Percentiles rank a stretch among this genome's conserved stretches.
Conservation (phyloP, 2,329 filamentous ascomycete species). For the Pestalotiopsis sp. region DNA sequence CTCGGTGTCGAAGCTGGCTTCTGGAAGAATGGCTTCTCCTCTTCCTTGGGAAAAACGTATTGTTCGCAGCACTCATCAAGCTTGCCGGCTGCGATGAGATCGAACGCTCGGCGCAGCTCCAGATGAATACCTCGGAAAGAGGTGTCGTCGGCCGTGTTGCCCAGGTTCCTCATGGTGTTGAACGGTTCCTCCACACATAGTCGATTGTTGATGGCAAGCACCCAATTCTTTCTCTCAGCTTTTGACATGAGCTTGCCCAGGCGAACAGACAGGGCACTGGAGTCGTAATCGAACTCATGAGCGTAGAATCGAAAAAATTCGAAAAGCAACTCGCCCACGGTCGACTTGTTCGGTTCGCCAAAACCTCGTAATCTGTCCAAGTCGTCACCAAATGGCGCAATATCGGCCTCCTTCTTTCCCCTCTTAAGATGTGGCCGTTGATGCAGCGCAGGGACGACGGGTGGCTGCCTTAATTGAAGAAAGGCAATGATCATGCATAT, state of each 20-base stretch:
- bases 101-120: constrained; percentile 87
- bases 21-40: constrained; percentile 61
- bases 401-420: constrained; percentile 64
- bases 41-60: constrained; percentile 85
- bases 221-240: constrained; percentile 81
- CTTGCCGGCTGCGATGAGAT: constrained; percentile 76
- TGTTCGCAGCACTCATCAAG: constrained; percentile 84
- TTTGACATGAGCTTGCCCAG: constrained; percentile 79
- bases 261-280: constrained; percentile 81
- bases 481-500: constrained; percentile 98
- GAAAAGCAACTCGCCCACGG: constrained; percentile 84
- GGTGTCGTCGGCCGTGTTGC: constrained; percentile 94
- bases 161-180: constrained; percentile 85
- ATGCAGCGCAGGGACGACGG: constrained; percentile 85
- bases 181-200: constrained; percentile 97
- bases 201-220: constrained; percentile 76
- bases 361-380: constrained; percentile 73
- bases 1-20: constrained; percentile 58
- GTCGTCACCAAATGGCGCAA: constrained; percentile 86
- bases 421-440: constrained; percentile 67
- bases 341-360: constrained; percentile 79
- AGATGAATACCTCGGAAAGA: constrained; percentile 90
- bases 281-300: constrained; percentile 89
- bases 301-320: constrained; percentile 95
- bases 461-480: constrained; percentile 82